A percentile compares a stretch with the other conserved stretches of the same genome.
Evolutionary conservation across 768 basidiomycete species (phyloP).

Genomic region (Bullera alba): DNA sequence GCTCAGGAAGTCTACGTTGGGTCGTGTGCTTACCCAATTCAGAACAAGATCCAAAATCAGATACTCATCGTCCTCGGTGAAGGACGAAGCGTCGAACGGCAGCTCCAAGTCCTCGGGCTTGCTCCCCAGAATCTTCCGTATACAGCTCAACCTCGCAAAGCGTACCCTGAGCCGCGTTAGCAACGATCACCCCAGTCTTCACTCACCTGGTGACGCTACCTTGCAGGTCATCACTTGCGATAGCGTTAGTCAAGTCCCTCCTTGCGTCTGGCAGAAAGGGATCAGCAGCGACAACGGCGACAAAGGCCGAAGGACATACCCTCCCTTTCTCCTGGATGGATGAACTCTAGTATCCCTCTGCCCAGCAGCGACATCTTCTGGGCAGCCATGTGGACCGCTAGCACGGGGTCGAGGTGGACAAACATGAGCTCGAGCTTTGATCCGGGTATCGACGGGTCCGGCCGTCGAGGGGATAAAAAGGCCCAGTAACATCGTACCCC

Average conservation of each 20-base stretch:
- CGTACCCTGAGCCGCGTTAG: slow-evolving; percentile 28
- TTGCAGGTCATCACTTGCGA: slow-evolving; percentile 38
- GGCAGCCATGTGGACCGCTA: slow-evolving; percentile 35
- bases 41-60: slow-evolving; percentile 42
- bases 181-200: not conserved
- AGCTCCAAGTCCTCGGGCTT: slow-evolving; percentile 36
- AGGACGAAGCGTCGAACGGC: slow-evolving; percentile 28
- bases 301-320: slow-evolving; percentile 24
- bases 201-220: slow-evolving; percentile 45
- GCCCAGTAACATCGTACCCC: slow-evolving; percentile 44
- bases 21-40: slow-evolving; percentile 38
- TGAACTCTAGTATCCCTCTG: slow-evolving; percentile 43
- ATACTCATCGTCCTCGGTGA: slow-evolving; percentile 43
- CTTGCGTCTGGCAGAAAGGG: slow-evolving; percentile 30
- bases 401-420: slow-evolving; percentile 43
- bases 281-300: not conserved
- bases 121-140: slow-evolving; percentile 41
- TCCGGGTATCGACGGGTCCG: slow-evolving; percentile 6
- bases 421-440: slow-evolving; percentile 39
- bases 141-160: slow-evolving; percentile 41
- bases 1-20: not conserved
- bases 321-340: slow-evolving; percentile 44
- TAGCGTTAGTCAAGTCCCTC: slow-evolving; percentile 37
- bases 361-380: slow-evolving; percentile 42
- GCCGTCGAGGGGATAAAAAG: slow-evolving; percentile 19